These are phyloP conservation scores for Phytophthora megakarya DNA, from an alignment of 352 stramenopile species.

Conservation along the genomic window DNA sequence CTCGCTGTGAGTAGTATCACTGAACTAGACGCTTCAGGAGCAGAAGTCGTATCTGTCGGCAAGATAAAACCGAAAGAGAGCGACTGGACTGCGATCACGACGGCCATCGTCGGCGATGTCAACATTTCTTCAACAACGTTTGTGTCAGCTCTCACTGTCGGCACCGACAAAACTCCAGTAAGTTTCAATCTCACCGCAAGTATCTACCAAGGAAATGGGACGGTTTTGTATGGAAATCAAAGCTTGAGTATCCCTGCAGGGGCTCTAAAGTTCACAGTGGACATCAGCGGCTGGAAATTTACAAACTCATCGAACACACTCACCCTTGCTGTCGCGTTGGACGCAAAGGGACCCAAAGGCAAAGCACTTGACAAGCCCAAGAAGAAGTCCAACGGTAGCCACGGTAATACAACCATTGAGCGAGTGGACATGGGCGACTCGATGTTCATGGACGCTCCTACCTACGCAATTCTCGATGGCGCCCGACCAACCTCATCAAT, in stretches of 20 bases:
- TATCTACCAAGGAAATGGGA: constrained; percentile 39
- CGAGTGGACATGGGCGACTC: constrained; percentile 40
- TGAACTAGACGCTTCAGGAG: constrained; percentile 26
- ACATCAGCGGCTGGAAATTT: constrained; percentile 43
- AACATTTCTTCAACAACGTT: constrained; percentile 36
- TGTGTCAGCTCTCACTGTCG: constrained; percentile 23
- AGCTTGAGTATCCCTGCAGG: constrained; percentile 39
- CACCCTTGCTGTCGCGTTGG: constrained; percentile 38
- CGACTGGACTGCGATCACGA: constrained; percentile 36
- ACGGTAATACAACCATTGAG: constrained; percentile 20
- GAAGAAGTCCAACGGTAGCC: constrained; percentile 25
- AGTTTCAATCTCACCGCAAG: constrained; percentile 43
- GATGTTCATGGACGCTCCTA: constrained; percentile 47
- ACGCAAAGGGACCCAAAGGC: constrained; percentile 29
- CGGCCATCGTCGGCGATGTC: constrained; percentile 15
- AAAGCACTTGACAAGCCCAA: constrained; percentile 10
- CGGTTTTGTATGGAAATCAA: constrained; percentile 40
- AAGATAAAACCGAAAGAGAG: constrained; percentile 34
- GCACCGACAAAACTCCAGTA: not conserved
- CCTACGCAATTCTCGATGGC: constrained; percentile 23
- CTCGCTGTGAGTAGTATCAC: constrained; percentile 52
- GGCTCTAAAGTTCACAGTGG: constrained; percentile 50
- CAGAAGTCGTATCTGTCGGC: constrained; percentile 7
- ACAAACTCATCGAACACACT: constrained; percentile 22
- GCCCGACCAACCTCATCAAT: constrained; percentile 22